Evolutionary conservation across 371 early-diverging fungal genomes (phyloP).

Genomic region (Mucor ambiguus): DNA sequence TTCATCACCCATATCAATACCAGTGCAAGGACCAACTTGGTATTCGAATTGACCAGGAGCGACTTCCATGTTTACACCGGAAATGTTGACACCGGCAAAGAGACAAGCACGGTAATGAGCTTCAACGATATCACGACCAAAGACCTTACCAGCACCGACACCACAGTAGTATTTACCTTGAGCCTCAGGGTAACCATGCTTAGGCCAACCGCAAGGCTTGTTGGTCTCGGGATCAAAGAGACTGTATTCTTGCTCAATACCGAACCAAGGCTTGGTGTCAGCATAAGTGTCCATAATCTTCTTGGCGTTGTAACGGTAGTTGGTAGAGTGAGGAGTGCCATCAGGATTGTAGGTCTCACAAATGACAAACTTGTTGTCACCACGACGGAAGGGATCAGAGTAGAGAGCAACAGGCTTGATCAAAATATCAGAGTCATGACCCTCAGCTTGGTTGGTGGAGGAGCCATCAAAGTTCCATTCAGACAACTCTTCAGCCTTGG

Average conservation of each 20-base stretch:
- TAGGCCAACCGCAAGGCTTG: conserved; percentile 63
- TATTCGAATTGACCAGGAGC: conserved; percentile 66
- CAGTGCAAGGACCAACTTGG: conserved; percentile 66
- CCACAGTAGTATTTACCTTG: conserved; percentile 63
- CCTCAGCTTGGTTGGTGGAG: conserved; percentile 63
- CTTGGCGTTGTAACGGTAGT: conserved; percentile 49
- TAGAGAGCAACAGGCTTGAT: conserved; percentile 59
- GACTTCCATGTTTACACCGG: conserved; percentile 61
- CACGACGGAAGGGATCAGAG: conserved; percentile 65
- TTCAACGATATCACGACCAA: conserved; percentile 66
- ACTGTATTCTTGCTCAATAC: conserved; percentile 68
- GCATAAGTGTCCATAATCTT: conserved; percentile 53
- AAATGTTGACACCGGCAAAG: conserved; percentile 60
- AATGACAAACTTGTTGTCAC: conserved; percentile 63
- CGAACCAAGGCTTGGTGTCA: conserved; percentile 60
- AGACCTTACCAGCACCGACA: conserved; percentile 52
- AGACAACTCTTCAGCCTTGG: conserved; percentile 43
- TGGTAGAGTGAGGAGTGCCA: conserved; percentile 62
- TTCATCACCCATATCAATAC: conserved; percentile 58
- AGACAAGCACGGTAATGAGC: conserved; percentile 64
- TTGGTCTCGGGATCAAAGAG: conserved; percentile 56
- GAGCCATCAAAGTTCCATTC: conserved; percentile 72
- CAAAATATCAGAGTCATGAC: conserved; percentile 64
- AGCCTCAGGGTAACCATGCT: conserved; percentile 61
- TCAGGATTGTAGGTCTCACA: conserved; percentile 57